Evolutionary conservation across 2,329 filamentous ascomycete genomes (phyloP), one percentile per base, ranked within the genome.

Genomic region (Calonectria pteridis): DNA sequence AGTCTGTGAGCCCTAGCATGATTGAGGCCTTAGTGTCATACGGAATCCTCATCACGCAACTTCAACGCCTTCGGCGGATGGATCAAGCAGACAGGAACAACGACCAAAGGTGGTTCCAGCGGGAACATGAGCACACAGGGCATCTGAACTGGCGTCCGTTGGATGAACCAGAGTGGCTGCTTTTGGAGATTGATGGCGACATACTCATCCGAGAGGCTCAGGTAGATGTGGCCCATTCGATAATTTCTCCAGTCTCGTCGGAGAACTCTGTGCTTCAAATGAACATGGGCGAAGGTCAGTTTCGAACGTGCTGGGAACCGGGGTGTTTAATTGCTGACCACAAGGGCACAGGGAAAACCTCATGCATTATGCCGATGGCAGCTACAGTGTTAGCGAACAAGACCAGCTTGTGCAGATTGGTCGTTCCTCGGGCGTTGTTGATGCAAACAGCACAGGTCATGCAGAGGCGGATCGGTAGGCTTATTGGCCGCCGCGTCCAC

Each of bases 151-250:
- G 92, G 92, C 76, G 84, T 2, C 88, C 90, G 0, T 4, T 79
- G 0, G 81, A 89, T 0, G 80, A 87, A 20, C 86, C 91, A 0
- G 92, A 94, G 77, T 93, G 92, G 89, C 81, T 94, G 0, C 84
- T 94, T 0, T 80, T 94, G 0, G 93, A 94, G 72, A 88, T 94
- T 20, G 93, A 94, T 69, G 85, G 88, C 1, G 87, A 93, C 73
- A 80, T 94, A 0, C 83, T 92, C 10, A 91, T 94, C 63, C 88
- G 93, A 0, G 83, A 86, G 0, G 87, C 89, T 0, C 93, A 94
- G 72, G 85, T 92, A 0, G 86, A 91, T 2, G 92, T 94, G 7
- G 92, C 92, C 0, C 75, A 82, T 1, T 89, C 90, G 0, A 94
- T 91, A 20, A 91, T 92, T 1, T 82, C 82, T 0, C 92, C 92